These are phyloP conservation scores for Coemansia furcata DNA, from an alignment of 192 early-diverging fungal species.

Conservation along the genomic window DNA sequence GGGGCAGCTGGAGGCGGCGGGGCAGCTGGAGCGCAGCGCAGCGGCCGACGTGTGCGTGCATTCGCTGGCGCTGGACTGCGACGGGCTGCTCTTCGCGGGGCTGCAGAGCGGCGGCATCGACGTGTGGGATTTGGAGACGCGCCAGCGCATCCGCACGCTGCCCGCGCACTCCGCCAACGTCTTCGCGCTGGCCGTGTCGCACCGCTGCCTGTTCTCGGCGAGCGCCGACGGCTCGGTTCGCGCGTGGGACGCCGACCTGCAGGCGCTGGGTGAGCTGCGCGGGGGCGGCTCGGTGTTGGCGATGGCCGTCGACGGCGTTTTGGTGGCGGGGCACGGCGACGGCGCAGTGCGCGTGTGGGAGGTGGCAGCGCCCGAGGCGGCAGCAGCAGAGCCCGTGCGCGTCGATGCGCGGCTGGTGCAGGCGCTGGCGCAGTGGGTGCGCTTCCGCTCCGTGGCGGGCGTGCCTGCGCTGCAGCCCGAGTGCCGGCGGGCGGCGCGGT, in stretches of 20 bases:
- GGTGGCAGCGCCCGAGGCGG: slow-evolving; percentile 22
- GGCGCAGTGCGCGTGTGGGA: slow-evolving; percentile 61
- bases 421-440: slow-evolving; percentile 68
- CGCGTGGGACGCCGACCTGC: slow-evolving; percentile 65
- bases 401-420: slow-evolving; percentile 46
- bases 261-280: slow-evolving; percentile 44
- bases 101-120: slow-evolving; percentile 70
- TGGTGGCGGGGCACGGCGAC: slow-evolving; percentile 65
- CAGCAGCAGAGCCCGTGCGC: too few relatives aligned
- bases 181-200: slow-evolving; percentile 51
- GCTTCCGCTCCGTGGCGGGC: slow-evolving; percentile 66
- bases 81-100: slow-evolving; percentile 70
- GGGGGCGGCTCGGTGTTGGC: slow-evolving; percentile 57
- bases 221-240: slow-evolving; percentile 69
- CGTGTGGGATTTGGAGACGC: slow-evolving; percentile 77
- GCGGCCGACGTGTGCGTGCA: slow-evolving; percentile 55
- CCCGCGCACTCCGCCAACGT: slow-evolving; percentile 56
- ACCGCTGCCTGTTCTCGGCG: slow-evolving; percentile 56
- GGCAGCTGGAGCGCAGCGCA: slow-evolving; percentile 22
- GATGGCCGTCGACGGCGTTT: slow-evolving; percentile 11
- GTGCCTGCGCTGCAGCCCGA: slow-evolving; percentile 66
- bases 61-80: slow-evolving; percentile 59
- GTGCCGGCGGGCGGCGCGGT: slow-evolving; percentile 71
- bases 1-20: neutral
- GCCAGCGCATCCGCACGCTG: slow-evolving; percentile 50